Base-by-base conservation (phyloP, 192 early-diverging fungal genomes). In the Coemansia umbellata region DNA sequence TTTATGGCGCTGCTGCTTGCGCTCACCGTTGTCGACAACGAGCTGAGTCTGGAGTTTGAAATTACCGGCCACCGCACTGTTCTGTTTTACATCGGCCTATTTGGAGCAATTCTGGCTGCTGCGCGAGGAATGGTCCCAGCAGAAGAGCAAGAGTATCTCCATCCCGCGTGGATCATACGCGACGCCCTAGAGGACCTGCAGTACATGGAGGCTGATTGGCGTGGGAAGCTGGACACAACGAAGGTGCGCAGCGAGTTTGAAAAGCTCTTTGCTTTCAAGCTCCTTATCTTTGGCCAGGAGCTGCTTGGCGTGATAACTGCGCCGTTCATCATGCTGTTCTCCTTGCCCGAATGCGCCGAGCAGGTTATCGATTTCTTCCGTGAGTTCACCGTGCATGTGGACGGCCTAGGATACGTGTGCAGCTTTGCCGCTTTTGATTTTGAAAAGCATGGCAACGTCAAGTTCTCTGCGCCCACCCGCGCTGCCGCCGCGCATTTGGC, bases 401-500 rank as follows among this genome's bases (percentile, higher is more conserved):
- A 93, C 35, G 85, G 86, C 0, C 63, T 96, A 5, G 97, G 95
- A 4, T 90, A 94, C 63, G 92, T 99, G 7, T 99, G 95, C 74
- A 93, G 90, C 48, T 97, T 96, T 84, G 94, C 95, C 4, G 81
- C 88, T 13, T 97, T 96, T 78, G 94, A 99, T 62, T 91, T 99
- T 75, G 84, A 83, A 55, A 70, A 82, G 28, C 86, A 95, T 55
- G 96, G 96, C 8, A 94, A 97, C 53, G 82, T 82, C 7, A 84
- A 86, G 66, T 94, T 91, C 58, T 89, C 91, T 1, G 92, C 88
- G 2, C 89, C 87, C 1, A 75, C 78, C 14, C 62, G 66, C 15
- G 70, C 77, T 5, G 69, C 71, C 17, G 72, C 82, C 35, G 85
- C 85, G 10, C 77, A 85, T 18, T 74, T 84, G 52, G 53, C 85